Base-by-base conservation (phyloP, 2,329 filamentous ascomycete species). In the Bimuria novae-zelandiae region DNA sequence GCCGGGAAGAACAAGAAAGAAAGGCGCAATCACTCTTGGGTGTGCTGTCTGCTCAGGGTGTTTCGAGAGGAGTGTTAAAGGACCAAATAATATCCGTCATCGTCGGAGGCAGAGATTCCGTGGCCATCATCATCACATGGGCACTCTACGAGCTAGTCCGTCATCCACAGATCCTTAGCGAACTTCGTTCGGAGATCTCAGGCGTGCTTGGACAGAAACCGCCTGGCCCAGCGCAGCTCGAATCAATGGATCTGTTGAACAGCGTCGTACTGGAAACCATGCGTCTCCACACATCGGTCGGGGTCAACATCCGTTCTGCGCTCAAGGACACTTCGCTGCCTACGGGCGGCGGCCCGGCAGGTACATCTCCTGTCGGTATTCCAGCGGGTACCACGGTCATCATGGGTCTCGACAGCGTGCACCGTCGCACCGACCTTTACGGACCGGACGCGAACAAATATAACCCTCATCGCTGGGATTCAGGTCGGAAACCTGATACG, bases 391-490 rank as follows among this genome's bases (percentile, higher is more conserved):
- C 51, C 12, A 40, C 30, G 3, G 35, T 45, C n/a, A 44, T 39
- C 22, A 62, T 46, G 22, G 35, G 40, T 7, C 40, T 57, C 12
- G 61, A 65, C 40, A 55, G 44, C 4, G 58, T 68, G 44, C 62
- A 67, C n/a, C 51, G 62, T 12, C 50, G 64, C 1, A 55, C 55
- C 29, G 64, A 68, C 42, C 37, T 68, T 17, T 69, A 59, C 50
- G 66, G 66, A 2, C 37, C 49, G 12, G 64, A 69, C 46, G 65
- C 64, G 0, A 56, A 62, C 16, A 55, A 60, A 16, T 69, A 67
- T 19, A 51, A 47, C 27, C 67, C 67, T 4, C 62, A 62, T 29
- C 52, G 67, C 22, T 70, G 65, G 67, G 65, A 70, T 29, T 44
- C 40, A 12, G 32, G 21, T 17, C 45, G 51, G 21, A 53, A 51